These are phyloP conservation scores for Hypoxylon subgilvum DNA, from an alignment of 495 filamentous ascomycete species.

Conservation along the genomic window DNA sequence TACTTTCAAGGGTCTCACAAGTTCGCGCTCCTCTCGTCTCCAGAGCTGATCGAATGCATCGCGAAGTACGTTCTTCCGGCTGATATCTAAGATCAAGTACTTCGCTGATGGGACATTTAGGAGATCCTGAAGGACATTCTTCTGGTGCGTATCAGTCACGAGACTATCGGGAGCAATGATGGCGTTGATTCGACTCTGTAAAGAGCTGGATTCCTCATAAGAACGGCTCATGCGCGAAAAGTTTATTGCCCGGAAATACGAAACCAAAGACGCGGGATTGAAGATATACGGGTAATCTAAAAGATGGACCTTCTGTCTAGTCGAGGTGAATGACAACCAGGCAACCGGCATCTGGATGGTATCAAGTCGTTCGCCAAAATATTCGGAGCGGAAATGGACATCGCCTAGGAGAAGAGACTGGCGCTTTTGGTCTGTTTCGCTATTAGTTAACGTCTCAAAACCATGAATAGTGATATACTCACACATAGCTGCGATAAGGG, in stretches of 20 bases:
- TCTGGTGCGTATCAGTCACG: conserved; percentile 50
- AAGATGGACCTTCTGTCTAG: conserved; percentile 72
- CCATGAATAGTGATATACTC: conserved; percentile 39
- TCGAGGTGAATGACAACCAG: conserved; percentile 66
- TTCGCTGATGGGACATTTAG: conserved; percentile 68
- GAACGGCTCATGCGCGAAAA: conserved; percentile 79
- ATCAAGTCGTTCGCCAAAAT: conserved; percentile 79
- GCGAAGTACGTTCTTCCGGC: conserved; percentile 69
- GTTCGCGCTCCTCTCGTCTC: conserved; percentile 79
- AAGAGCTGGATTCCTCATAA: conserved; percentile 71
- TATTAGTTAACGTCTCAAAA: conserved; percentile 11
- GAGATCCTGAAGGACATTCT: conserved; percentile 60
- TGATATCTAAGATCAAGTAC: conserved; percentile 78
- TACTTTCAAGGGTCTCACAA: conserved; percentile 85
- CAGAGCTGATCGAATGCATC: conserved; percentile 90
- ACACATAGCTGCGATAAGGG: conserved; percentile 77
- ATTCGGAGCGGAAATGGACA: conserved; percentile 73
- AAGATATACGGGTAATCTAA: conserved; percentile 85
- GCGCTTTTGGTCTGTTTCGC: conserved; percentile 60
- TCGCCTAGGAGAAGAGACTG: conserved; percentile 67
- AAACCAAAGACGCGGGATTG: conserved; percentile 70
- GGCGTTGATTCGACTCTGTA: conserved; percentile 64
- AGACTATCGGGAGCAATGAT: conserved; percentile 60
- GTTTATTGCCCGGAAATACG: conserved; percentile 89
- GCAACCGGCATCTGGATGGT: conserved; percentile 73